A percentile compares a stretch with the other conserved stretches of the same genome.
Evolutionary conservation across 345 rosid genomes (phyloP).

Genomic region (Pistacia vera): DNA sequence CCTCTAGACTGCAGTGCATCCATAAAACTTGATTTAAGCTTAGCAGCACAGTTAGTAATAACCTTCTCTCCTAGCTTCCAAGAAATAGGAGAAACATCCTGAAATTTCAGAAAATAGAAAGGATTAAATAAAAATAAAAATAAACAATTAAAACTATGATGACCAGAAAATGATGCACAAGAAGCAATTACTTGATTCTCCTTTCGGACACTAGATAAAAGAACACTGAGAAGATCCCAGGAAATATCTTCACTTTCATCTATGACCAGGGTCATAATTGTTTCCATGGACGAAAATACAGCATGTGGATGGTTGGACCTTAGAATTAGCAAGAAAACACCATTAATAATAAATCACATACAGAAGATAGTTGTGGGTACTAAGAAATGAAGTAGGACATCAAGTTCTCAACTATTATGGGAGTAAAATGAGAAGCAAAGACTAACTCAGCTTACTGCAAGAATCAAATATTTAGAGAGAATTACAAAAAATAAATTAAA

Average conservation of each 20-base stretch:
- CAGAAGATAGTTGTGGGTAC: slow-evolving; percentile 5
- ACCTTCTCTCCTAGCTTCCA: slow-evolving; percentile 62
- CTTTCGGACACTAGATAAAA: slow-evolving; percentile 62
- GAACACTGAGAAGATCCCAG: slow-evolving; percentile 50
- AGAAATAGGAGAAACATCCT: slow-evolving; percentile 57
- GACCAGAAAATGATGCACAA: slow-evolving; percentile 1
- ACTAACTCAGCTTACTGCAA: not conserved
- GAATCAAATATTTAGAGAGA: not conserved
- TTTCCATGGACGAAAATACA: slow-evolving; percentile 64
- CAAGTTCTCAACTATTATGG: slow-evolving; percentile 4
- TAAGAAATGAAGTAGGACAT: not conserved
- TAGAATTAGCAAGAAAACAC: slow-evolving; percentile 25
- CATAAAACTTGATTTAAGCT: slow-evolving; percentile 57
- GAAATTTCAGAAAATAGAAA: slow-evolving; percentile 13
- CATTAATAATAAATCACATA: slow-evolving; percentile 14
- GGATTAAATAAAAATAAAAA: slow-evolving; percentile 12
- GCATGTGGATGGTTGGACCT: slow-evolving; percentile 57
- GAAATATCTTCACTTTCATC: slow-evolving; percentile 71
- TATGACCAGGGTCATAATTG: slow-evolving; percentile 65
- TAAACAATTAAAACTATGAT: not conserved
- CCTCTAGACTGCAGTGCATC: slow-evolving; percentile 47
- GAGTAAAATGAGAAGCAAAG: not conserved
- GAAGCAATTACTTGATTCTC: slow-evolving; percentile 58
- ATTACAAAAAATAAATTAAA: not conserved
- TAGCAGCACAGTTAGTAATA: slow-evolving; percentile 51